Percentiles rank a stretch among this genome's conserved stretches.
Evolutionary conservation across 2,329 filamentous ascomycete species (phyloP).

Genomic region (Ophiognomonia clavigignenti-juglandacearum): DNA sequence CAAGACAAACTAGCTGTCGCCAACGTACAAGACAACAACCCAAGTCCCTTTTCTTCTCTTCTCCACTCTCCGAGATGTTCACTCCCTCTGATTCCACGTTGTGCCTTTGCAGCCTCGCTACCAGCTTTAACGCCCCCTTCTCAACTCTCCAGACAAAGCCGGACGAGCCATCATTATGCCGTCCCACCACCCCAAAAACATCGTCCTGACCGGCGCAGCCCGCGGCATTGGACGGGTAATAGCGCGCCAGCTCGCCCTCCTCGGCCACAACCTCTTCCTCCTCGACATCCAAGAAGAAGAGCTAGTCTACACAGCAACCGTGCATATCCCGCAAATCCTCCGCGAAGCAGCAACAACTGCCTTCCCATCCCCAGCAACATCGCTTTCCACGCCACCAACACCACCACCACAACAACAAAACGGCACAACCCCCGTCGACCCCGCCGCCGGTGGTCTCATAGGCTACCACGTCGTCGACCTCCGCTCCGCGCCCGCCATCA

Average conservation of each 20-base stretch:
- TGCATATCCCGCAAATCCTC: conserved; percentile 24
- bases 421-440: too few species aligned
- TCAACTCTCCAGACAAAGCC: not conserved
- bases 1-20: too few species aligned
- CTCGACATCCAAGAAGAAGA: conserved; percentile 37
- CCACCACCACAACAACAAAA: too few species aligned
- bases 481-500: conserved; percentile 31
- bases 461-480: conserved; percentile 36
- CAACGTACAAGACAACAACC: too few species aligned
- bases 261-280: conserved; percentile 39
- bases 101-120: too few species aligned
- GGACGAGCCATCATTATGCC: not conserved
- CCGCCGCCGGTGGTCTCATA: conserved; percentile 19
- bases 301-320: conserved; percentile 29
- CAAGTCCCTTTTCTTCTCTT: too few species aligned
- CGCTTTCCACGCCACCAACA: too few species aligned
- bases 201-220: conserved; percentile 29
- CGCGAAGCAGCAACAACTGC: conserved; percentile 17
- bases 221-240: conserved; percentile 41
- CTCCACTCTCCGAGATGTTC: too few species aligned
- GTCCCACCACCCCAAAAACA: conserved; percentile 13
- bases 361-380: too few species aligned
- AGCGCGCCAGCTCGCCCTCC: conserved; percentile 34
- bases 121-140: too few species aligned
- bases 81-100: too few species aligned